A percentile compares a stretch with the other conserved stretches of the same genome.
These are phyloP conservation scores for Nemania abortiva DNA, from an alignment of 2,329 filamentous ascomycete genomes.

Conservation along the genomic window DNA sequence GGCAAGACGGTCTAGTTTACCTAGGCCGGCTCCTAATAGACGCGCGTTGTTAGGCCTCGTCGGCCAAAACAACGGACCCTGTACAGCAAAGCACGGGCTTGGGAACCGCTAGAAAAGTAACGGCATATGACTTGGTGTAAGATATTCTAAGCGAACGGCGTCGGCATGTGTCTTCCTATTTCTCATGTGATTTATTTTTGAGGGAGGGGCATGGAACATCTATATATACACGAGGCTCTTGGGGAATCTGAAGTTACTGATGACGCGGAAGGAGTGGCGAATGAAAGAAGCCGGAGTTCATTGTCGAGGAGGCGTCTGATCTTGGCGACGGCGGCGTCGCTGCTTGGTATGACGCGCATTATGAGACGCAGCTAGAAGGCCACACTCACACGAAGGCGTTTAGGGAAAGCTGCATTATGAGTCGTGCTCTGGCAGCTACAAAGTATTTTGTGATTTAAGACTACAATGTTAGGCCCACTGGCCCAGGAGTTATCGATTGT, in stretches of 20 bases:
- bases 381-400: background rate
- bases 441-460: constrained; percentile 1
- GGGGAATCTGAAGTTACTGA: constrained; percentile 1
- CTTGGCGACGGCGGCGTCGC: background rate
- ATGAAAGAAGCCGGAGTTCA: constrained; percentile 5
- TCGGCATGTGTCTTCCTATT: constrained; percentile 22
- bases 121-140: constrained; percentile 21
- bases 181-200: constrained; percentile 4
- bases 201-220: background rate
- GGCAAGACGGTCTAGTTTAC: constrained; percentile 72
- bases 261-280: background rate
- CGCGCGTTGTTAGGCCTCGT: background rate
- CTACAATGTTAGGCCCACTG: background rate
- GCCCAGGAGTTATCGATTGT: background rate
- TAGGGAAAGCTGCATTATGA: background rate
- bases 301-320: constrained; percentile 9
- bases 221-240: constrained; percentile 15
- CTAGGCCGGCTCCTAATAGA: background rate
- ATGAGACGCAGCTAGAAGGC: constrained; percentile 7
- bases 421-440: background rate
- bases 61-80: constrained; percentile 7
- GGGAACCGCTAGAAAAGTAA: constrained; percentile 13
- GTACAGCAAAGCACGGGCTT: constrained; percentile 11
- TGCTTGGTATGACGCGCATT: constrained; percentile 5
- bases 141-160: constrained; percentile 19